A percentile compares a stretch with the other conserved stretches of the same genome.
These are phyloP conservation scores for Mycena galericulata DNA, from an alignment of 768 basidiomycete species.

Conservation along the genomic window DNA sequence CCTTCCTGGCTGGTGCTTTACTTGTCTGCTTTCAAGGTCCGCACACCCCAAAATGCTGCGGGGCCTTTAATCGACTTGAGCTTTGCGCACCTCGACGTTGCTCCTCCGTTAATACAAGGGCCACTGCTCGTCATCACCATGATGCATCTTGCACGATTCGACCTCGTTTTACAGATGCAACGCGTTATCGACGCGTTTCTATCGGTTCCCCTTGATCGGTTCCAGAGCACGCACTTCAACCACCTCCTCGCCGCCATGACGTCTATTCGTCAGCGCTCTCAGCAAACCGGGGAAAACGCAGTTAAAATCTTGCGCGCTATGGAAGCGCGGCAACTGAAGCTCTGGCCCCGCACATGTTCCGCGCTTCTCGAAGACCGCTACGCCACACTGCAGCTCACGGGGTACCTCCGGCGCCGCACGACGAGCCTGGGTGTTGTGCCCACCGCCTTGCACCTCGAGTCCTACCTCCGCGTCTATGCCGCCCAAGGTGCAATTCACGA, in stretches of 20 bases:
- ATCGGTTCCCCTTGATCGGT: constrained; percentile 44
- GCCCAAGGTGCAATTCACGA: constrained; percentile 57
- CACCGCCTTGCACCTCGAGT: constrained; percentile 57
- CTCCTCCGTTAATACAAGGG: constrained; percentile 50
- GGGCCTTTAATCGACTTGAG: constrained; percentile 58
- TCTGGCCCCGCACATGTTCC: constrained; percentile 56
- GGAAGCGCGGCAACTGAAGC: constrained; percentile 56
- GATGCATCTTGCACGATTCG: constrained; percentile 62
- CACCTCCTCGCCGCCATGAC: constrained; percentile 65
- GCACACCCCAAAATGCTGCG: constrained; percentile 57
- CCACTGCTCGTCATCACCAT: constrained; percentile 60
- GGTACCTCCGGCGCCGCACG: constrained; percentile 59
- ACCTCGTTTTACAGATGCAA: constrained; percentile 59
- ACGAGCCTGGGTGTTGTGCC: constrained; percentile 53
- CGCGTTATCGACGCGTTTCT: constrained; percentile 58
- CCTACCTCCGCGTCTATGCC: constrained; percentile 60
- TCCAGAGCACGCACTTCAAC: constrained; percentile 57
- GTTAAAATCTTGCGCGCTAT: constrained; percentile 59
- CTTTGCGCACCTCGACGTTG: constrained; percentile 49
- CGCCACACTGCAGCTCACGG: constrained; percentile 62
- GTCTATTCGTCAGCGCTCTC: constrained; percentile 51
- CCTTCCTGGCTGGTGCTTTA: constrained; percentile 71
- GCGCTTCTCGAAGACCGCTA: constrained; percentile 62
- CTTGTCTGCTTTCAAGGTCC: constrained; percentile 60
- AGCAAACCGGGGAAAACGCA: constrained; percentile 52